Conservation (phyloP, 495 filamentous ascomycete genomes). For the Pseudevernia furfuracea region DNA sequence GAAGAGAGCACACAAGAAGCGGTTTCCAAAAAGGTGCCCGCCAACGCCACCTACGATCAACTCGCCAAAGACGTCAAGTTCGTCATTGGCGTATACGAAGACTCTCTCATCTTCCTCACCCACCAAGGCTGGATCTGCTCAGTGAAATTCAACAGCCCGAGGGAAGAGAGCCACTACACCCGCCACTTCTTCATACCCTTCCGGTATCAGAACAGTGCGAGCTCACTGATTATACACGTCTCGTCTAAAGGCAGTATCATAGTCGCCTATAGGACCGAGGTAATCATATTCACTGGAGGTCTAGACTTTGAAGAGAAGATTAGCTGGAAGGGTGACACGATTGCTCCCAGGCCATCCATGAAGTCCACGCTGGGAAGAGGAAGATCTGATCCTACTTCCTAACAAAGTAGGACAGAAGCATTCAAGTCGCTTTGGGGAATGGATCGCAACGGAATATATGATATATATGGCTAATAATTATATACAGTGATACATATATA, state of each 20-base stretch:
- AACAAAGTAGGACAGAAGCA: background rate
- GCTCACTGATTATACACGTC: background rate
- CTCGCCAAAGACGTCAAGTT: conserved; percentile 14
- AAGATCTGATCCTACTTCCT: background rate
- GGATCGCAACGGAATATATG: background rate
- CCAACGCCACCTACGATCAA: conserved; percentile 5
- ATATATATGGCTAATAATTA: background rate
- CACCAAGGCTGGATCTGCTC: conserved; percentile 15
- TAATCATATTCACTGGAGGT: background rate
- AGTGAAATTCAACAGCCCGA: background rate
- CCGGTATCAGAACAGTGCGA: background rate
- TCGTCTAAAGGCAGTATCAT: background rate
- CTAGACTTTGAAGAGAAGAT: background rate
- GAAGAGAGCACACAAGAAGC: background rate
- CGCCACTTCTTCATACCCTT: background rate
- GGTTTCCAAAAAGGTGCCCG: background rate
- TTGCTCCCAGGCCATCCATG: background rate
- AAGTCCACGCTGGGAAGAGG: background rate
- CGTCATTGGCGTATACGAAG: conserved; percentile 10
- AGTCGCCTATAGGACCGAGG: background rate
- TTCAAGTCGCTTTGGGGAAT: background rate
- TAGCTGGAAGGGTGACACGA: background rate
- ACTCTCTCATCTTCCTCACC: conserved; percentile 4
- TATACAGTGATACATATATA: too few species aligned
- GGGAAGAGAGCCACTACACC: background rate